Base-by-base conservation (phyloP, 148 eudicot species). In the Cornus controversa region DNA sequence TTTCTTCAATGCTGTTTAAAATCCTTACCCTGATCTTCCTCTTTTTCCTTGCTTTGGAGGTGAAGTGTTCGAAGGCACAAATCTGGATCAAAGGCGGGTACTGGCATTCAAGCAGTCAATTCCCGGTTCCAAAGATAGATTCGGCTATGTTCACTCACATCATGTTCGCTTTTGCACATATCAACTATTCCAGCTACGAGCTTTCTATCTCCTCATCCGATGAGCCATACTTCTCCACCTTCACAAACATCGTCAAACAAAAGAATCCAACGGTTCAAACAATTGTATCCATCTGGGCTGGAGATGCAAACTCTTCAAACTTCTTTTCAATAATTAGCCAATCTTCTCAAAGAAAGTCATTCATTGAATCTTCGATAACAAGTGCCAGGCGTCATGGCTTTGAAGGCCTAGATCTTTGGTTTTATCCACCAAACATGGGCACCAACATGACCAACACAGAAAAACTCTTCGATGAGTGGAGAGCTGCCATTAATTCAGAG, bases 311-410 rank as follows among this genome's bases (percentile, higher is more conserved):
- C 22, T 80, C 74, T 2, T 42, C 74, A 13, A 28, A 2, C 24
- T 75, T 80, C 31, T 67, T 45, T 22, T 26, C 6, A 4, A 80
- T 80, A 75, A 25, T 58, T 13, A 62, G 60, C 31, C 68, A 72
- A 62, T 66, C 82, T 14, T 65, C 82, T 23, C 53, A 29, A 16
- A 68, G 87, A 16, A 76, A 45, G 11, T 75, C 80, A 28, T 86
- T 86, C 73, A 78, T 84, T 47, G 37, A 78, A 22, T 82, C 87
- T 31, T 73, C 87, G 9, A 80, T 87, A 37, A 76, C 50, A 31
- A 42, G 57, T 3, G 86, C 85, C 42, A 76, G 82, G n/a, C 13
- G 0, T 9, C 76, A 76, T 54, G 81, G 77, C 5, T 86, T 84
- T 37, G 50, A 69, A 20, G 89, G 89, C 26, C 65, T 84, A 3